Conservation (phyloP, 257 asterid species). For the Lavandula angustifolia region DNA sequence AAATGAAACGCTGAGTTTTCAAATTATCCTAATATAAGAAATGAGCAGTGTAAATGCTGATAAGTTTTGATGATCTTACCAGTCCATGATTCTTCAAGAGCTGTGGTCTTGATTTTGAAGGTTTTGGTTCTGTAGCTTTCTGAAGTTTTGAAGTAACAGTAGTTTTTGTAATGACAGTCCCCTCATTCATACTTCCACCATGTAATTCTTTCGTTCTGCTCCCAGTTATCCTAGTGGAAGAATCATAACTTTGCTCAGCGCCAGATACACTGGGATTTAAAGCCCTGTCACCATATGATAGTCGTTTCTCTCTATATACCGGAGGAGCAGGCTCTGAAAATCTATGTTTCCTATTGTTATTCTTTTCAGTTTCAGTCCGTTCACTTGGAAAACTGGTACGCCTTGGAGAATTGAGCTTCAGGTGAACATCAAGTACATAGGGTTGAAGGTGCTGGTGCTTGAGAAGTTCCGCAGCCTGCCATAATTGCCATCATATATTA, state of each 20-base stretch:
- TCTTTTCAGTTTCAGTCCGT: slow-evolving; percentile 48
- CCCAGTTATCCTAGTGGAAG: slow-evolving; percentile 43
- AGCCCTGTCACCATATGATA: slow-evolving; percentile 69
- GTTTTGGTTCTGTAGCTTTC: slow-evolving; percentile 43
- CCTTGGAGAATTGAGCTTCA: slow-evolving; percentile 75
- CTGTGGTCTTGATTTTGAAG: slow-evolving; percentile 53
- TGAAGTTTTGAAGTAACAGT: slow-evolving; percentile 51
- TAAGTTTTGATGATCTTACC: slow-evolving; percentile 43
- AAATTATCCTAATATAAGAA: neutral
- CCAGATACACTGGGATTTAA: slow-evolving; percentile 84
- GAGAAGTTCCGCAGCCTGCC: slow-evolving; percentile 92
- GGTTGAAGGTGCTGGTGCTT: slow-evolving; percentile 80
- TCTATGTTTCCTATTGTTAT: slow-evolving; percentile 49
- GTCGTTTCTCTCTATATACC: slow-evolving; percentile 44
- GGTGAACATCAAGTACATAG: slow-evolving; percentile 73
- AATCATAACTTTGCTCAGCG: slow-evolving; percentile 58
- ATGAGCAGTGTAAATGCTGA: too few species aligned
- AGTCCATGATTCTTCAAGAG: slow-evolving; percentile 55
- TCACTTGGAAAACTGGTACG: slow-evolving; percentile 57
- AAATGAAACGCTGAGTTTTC: neutral
- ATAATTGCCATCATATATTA: slow-evolving; percentile 22
- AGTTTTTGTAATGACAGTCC: slow-evolving; percentile 50
- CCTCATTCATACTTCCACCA: slow-evolving; percentile 55
- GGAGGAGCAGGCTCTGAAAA: slow-evolving; percentile 56
- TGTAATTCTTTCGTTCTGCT: slow-evolving; percentile 38